Evolutionary conservation across 2,329 filamentous ascomycete genomes (phyloP).

Genomic region (Davidsoniella neocaledoniae): DNA sequence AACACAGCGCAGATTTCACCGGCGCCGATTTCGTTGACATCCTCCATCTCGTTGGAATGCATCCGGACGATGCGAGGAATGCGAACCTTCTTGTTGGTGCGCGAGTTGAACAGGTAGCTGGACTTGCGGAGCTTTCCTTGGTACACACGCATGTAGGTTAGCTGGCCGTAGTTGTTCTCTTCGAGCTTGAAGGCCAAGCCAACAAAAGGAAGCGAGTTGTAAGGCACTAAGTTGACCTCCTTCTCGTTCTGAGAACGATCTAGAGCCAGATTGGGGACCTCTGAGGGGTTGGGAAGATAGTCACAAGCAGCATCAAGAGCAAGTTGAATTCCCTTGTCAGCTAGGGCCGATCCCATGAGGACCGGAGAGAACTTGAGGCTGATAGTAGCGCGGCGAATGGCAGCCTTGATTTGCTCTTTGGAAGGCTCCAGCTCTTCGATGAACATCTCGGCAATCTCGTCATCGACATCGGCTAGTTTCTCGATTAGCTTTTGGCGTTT

Average conservation of each 20-base stretch:
- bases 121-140: slow-evolving; percentile 84
- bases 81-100: slow-evolving; percentile 89
- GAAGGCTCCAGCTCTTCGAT: slow-evolving; percentile 73
- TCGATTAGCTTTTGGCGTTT: slow-evolving; percentile 78
- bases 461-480: slow-evolving; percentile 90
- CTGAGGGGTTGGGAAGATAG: slow-evolving; percentile 79
- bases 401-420: slow-evolving; percentile 70
- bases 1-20: slow-evolving; percentile 98
- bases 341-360: slow-evolving; percentile 88
- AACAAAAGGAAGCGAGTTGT: slow-evolving; percentile 86
- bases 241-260: slow-evolving; percentile 67
- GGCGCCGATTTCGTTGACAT: slow-evolving; percentile 78
- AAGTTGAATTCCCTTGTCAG: slow-evolving; percentile 86
- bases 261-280: slow-evolving; percentile 78
- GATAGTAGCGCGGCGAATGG: slow-evolving; percentile 84
- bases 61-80: slow-evolving; percentile 95
- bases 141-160: slow-evolving; percentile 97
- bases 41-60: slow-evolving; percentile 99
- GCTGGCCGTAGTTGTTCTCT: slow-evolving; percentile 94
- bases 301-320: slow-evolving; percentile 96
- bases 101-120: slow-evolving; percentile 79
- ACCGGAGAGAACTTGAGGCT: slow-evolving; percentile 81
- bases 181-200: slow-evolving; percentile 97
- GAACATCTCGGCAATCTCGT: slow-evolving; percentile 92
- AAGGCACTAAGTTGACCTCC: slow-evolving; percentile 73